These are phyloP conservation scores for Alternaria consortialis DNA, from an alignment of 2,329 filamentous ascomycete species.

Conservation along the genomic window DNA sequence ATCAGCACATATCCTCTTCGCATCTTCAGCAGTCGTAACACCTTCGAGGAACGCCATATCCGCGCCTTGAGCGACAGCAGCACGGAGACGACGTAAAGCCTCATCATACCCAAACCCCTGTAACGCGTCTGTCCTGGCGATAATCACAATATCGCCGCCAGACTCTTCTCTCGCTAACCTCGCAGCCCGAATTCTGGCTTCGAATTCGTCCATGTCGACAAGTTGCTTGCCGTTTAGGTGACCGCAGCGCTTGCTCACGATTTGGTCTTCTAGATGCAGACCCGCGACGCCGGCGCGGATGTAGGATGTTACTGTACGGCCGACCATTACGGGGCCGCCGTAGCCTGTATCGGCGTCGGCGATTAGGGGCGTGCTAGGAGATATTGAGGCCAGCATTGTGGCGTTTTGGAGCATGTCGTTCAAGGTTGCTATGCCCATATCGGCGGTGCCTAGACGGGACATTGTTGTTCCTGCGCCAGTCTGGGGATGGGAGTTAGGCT, in stretches of 20 bases:
- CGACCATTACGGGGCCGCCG: conserved; percentile 56
- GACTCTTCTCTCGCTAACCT: conserved; percentile 59
- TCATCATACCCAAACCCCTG: conserved; percentile 67
- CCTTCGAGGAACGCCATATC: conserved; percentile 70
- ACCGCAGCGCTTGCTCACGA: conserved; percentile 71
- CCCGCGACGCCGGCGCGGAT: conserved; percentile 65
- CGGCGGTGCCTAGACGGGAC: conserved; percentile 68
- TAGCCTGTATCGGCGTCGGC: conserved; percentile 69
- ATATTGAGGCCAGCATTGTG: conserved; percentile 70
- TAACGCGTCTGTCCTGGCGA: conserved; percentile 70
- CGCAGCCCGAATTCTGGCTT: conserved; percentile 67
- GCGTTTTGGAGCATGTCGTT: conserved; percentile 71
- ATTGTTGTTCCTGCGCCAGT: conserved; percentile 70
- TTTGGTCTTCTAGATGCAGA: conserved; percentile 71
- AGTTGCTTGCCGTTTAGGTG: conserved; percentile 70
- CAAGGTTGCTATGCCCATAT: conserved; percentile 69
- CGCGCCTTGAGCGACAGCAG: conserved; percentile 64
- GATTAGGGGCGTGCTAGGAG: conserved; percentile 66
- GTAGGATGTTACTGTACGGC: conserved; percentile 64
- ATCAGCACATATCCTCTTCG: conserved; percentile 56
- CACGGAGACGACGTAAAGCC: conserved; percentile 60
- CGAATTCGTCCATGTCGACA: conserved; percentile 61
- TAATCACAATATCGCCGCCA: conserved; percentile 68
- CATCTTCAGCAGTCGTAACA: conserved; percentile 62
- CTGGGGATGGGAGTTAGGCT: conserved; percentile 43